Evolutionary conservation across 1,139 yeast genomes (phyloP), one percentile per base, ranked within the genome.

Genomic region (Ogataea hybrid): DNA sequence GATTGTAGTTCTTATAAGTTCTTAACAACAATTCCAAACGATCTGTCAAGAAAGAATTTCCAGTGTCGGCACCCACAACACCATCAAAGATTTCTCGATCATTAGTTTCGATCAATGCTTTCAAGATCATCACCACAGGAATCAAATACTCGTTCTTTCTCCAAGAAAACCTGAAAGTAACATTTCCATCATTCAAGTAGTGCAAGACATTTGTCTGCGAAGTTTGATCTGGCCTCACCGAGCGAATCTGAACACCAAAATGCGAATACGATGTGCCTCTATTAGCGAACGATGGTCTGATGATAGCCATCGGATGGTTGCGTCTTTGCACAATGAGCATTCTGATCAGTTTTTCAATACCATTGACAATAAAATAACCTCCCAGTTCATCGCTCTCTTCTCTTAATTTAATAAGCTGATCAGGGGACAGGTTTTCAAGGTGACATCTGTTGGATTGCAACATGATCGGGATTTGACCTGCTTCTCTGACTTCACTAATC

Each of bases 311-410:
- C 16, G 97, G 95, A 62, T 89, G 97, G 65, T 94, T 92, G 66
- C 98, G 78, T 67, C 97, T 84, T 69, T 92, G 98, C 16, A 92
- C 97, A 71, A 92, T 89, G 65, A 94, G 79, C 97, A 92, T 88
- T 69, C 98, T 87, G 58, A 92, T 81, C 57, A 92, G 73, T 67
- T 92, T 94, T 65, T 92, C 99, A 56, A 90, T 89, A 71, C 98
- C 99, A 62, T 92, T 92, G 46, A 92, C 92, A 53, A 92, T 79
- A 63, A 94, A 92, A 65, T 92, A 92, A 27, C 98, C 99, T 49
- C 99, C 98, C 49, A 89, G 70, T 64, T 92, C 99, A 63, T 94
- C 98, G 32, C 89, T 77, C 65, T 94, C 98, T 67, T 92, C 99
- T 61, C 84, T 84, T 45, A 71, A 74, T 18, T 74, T 68, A 12